Base-by-base conservation (phyloP, 495 filamentous ascomycete species). In the Pyrenula aspistea region DNA sequence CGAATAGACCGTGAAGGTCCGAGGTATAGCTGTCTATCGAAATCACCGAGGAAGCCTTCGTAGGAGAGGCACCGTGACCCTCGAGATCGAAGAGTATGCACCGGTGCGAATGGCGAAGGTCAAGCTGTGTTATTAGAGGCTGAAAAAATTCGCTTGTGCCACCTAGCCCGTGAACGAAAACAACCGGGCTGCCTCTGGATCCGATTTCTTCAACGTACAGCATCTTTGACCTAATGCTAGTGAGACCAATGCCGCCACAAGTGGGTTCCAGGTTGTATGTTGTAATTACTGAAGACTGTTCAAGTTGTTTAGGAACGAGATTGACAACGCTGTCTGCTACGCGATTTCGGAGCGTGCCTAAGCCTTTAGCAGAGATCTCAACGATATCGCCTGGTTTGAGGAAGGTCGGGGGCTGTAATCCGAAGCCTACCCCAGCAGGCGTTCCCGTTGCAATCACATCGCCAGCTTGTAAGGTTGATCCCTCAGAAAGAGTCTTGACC, bases 391-490 rank as follows among this genome's bases (percentile, higher is more conserved):
- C 81, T 36, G 77, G 68, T 65, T 79, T 78, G 59, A 86, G 63
- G 52, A 73, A 83, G 53, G 76, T 71, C 63, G 75, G 71, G 10
- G 74, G 73, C 50, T 77, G 80, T 73, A 77, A 81, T 31, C 76
- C 77, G 11, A 75, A 70, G 22, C 75, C 75, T 20, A 77, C 73
- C 8, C 75, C 75, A 10, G 73, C 68, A 24, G 50, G 50, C 76
- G 89, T 94, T 69, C 89, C 89, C 42, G 89, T 92, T 60, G 90
- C 91, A 53, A 94, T 89, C 54, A 92, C 42, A 70, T 93, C 89
- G 1, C 89, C 89, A 10, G 87, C 87, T 52, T 88, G 63, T 23
- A 93, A 67, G 12, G 89, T 92, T 15, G 85, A 87, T 25, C 88
- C 87, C 64, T 82, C 84, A 56, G 83, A 87, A 48, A 95, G 66